These are phyloP conservation scores for Posidonia australis DNA, from an alignment of 106 monocot genomes.

Conservation along the genomic window DNA sequence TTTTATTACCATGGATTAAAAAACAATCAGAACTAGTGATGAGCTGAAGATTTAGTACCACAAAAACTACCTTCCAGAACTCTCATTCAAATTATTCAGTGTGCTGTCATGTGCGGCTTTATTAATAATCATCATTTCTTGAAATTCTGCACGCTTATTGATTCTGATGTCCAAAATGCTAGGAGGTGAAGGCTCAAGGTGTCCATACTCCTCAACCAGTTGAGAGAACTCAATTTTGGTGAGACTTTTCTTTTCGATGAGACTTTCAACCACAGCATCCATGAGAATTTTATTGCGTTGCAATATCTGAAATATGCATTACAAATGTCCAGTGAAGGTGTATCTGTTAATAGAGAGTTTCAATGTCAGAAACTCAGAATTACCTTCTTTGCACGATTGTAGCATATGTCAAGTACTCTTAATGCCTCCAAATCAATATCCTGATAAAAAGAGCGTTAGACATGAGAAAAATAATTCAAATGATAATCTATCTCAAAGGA, in stretches of 20 bases:
- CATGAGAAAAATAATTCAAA: neutral
- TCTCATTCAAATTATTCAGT: neutral
- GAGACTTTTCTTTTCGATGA: constrained; percentile 70
- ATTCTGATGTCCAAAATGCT: constrained; percentile 58
- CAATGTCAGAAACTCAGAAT: too few relatives aligned
- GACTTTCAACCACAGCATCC: constrained; percentile 50
- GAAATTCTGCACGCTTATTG: constrained; percentile 40
- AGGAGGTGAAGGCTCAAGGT: constrained; percentile 40
- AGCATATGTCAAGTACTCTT: constrained; percentile 54
- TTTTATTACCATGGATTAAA: too few relatives aligned
- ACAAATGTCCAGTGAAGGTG: neutral
- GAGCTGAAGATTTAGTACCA: neutral
- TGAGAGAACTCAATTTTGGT: constrained; percentile 59
- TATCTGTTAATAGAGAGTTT: too few relatives aligned
- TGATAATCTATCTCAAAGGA: neutral
- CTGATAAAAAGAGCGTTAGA: constrained; percentile 22
- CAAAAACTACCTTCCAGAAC: constrained; percentile 2
- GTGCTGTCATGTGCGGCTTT: constrained; percentile 7
- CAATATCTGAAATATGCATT: constrained; percentile 41
- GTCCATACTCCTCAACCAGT: constrained; percentile 53
- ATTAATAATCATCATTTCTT: constrained; percentile 46
- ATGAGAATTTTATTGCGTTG: constrained; percentile 41
- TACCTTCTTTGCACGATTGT: constrained; percentile 70
- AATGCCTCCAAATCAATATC: constrained; percentile 76
- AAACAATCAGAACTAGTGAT: too few relatives aligned